Evolutionary conservation across 176 grass and related monocot genomes (phyloP), one percentile per base, ranked within the genome.

Genomic region (Chloris gayana): DNA sequence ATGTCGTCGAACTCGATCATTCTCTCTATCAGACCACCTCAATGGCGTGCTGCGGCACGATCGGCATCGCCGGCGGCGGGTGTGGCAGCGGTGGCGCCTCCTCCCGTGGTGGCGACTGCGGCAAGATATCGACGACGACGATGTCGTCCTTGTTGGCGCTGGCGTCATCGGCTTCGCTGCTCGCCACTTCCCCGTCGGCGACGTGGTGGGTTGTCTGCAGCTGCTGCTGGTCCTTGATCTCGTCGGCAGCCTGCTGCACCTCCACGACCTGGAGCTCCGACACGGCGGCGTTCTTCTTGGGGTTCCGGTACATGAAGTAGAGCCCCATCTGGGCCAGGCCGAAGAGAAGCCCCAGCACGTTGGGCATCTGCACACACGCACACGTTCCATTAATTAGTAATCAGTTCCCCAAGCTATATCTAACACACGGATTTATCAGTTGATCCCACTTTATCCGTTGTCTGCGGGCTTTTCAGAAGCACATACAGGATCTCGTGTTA

Each of bases 261-360:
- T 31, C 6, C 9, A 51, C 63, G 37, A 37, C 65, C 60, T 74
- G 67, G 31, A 84, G 38, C 86, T 88, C 78, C 60, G 93, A 88
- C 59, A 86, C 82, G 69, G 83, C 77, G 58, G 53, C 83, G 56
- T 79, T 89, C 67, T 92, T 90, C 63, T 82, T 88, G 37, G 88
- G 78, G 74, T 87, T 88, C 72, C 73, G 85, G 80, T 94, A 97
- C 27, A 92, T 53, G n/a, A 97, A 79, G 78, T 94, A 91, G 39
- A 97, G 56, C 64, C 72, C 46, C 76, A 97, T 97, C 44, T 97
- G 94, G 8, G 85, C 85, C 56, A 90, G 51, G 6, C 91, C 94
- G 76, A 94, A 92, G 45, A 97, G 32, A 62, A 97, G 75, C 18
- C 91, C 94, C 70, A 94, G 25, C 41, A 97, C 80, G 83, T 97